A percentile compares a stretch with the other conserved stretches of the same genome.
Conservation (phyloP, 768 basidiomycete species). For the Suillus spraguei region DNA sequence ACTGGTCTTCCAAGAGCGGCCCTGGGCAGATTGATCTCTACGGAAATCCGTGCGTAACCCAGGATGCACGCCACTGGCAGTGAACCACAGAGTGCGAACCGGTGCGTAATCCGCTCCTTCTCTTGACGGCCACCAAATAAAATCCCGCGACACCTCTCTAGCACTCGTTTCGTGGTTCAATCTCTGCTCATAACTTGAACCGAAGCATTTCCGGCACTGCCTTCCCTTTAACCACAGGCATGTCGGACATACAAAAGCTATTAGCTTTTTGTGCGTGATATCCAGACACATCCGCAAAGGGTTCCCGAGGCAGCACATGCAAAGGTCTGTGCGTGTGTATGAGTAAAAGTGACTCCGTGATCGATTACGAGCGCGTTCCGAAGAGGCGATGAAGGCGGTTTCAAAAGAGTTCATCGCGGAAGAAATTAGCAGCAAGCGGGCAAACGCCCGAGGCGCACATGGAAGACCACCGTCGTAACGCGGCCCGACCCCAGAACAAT, state of each 20-base stretch:
- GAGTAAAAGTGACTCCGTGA: slow-evolving; percentile 18
- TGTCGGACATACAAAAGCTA: slow-evolving; percentile 27
- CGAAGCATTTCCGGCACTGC: slow-evolving; percentile 52
- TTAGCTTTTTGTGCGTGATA: slow-evolving; percentile 29
- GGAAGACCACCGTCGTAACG: slow-evolving; percentile 12
- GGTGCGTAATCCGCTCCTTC: slow-evolving; percentile 49
- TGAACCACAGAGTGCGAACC: slow-evolving; percentile 16
- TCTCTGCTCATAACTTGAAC: slow-evolving; percentile 28
- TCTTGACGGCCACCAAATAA: slow-evolving; percentile 21
- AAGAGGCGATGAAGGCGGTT: slow-evolving; percentile 45
- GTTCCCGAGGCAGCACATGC: slow-evolving; percentile 57
- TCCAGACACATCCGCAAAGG: slow-evolving; percentile 31
- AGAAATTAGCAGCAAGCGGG: slow-evolving; percentile 25
- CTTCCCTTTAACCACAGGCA: slow-evolving; percentile 40
- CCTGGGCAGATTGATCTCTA: slow-evolving; percentile 29
- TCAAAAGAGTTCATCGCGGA: slow-evolving; percentile 43
- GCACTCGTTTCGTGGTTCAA: slow-evolving; percentile 19
- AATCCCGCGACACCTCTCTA: slow-evolving; percentile 56
- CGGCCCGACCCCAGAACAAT: slow-evolving; percentile 21
- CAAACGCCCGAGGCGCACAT: slow-evolving; percentile 19
- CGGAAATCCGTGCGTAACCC: slow-evolving; percentile 40
- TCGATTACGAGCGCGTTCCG: slow-evolving; percentile 48
- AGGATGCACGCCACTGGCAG: slow-evolving; percentile 13
- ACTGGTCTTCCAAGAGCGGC: slow-evolving; percentile 28
- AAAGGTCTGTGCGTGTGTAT: slow-evolving; percentile 45